Conservation (phyloP, 2,329 filamentous ascomycete species). For the Hymenoscyphus fructigenus region DNA sequence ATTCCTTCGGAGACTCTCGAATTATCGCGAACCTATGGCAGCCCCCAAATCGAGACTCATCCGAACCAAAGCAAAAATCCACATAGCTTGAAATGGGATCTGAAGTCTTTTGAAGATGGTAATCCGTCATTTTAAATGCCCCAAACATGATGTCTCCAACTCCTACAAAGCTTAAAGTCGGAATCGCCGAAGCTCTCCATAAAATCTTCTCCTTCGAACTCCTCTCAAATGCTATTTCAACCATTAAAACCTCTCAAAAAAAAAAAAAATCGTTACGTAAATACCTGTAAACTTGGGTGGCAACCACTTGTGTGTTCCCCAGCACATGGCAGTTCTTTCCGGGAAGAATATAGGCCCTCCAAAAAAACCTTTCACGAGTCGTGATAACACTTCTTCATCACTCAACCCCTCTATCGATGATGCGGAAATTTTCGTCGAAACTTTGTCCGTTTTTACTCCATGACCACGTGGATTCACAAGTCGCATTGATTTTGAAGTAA, state of each 20-base stretch:
- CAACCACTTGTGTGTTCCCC: not conserved
- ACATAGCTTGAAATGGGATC: not conserved
- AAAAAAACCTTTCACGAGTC: constrained; percentile 9
- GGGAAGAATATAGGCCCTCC: constrained; percentile 5
- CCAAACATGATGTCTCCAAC: constrained; percentile 6
- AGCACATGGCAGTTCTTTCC: constrained; percentile 2
- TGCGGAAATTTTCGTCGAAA: not conserved
- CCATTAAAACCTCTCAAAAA: not conserved
- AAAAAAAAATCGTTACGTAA: not conserved
- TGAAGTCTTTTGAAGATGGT: not conserved
- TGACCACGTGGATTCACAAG: constrained; percentile 8
- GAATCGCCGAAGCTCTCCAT: not conserved
- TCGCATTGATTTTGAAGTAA: constrained; percentile 1
- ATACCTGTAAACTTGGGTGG: not conserved
- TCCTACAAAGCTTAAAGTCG: not conserved
- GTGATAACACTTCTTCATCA: constrained; percentile 8
- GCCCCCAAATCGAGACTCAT: not conserved
- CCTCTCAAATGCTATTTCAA: not conserved
- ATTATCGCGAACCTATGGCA: constrained; percentile 9
- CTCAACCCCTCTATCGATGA: not conserved
- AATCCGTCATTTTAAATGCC: not conserved
- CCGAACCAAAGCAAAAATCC: constrained; percentile 11
- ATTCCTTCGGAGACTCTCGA: not conserved
- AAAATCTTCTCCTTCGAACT: not conserved
- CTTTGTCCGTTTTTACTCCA: constrained; percentile 1